A percentile compares a stretch with the other conserved stretches of the same genome.
phyloP scores from a whole-genome alignment of 257 asterid species.

The Coffea eugenioides region DNA sequence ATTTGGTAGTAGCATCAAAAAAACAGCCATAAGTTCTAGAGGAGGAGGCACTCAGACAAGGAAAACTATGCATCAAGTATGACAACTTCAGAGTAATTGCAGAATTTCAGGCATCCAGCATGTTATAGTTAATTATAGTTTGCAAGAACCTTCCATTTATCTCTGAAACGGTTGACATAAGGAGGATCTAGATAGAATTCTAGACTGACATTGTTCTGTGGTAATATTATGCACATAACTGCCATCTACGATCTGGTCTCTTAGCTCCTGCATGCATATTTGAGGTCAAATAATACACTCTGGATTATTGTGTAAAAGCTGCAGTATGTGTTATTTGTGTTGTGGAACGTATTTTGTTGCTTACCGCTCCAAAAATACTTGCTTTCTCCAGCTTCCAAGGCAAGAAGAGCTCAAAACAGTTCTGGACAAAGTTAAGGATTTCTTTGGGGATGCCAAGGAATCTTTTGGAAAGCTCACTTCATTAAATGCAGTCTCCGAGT shows the following conservation, averaged over 20 bases:
- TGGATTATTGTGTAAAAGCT: not conserved
- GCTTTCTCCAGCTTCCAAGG: constrained; percentile 62
- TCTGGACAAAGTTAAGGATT: constrained; percentile 84
- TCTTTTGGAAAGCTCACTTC: constrained; percentile 86
- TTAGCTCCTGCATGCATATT: not conserved
- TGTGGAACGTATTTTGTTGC: not conserved
- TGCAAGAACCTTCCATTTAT: not conserved
- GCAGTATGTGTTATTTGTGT: not conserved
- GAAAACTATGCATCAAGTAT: not conserved
- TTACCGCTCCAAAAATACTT: constrained; percentile 3
- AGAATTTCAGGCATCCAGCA: not conserved
- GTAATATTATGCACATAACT: not conserved
- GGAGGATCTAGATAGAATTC: not conserved
- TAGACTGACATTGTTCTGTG: not conserved
- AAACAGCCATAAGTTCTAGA: not conserved
- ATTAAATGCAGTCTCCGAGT: constrained; percentile 46
- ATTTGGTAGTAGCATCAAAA: not conserved
- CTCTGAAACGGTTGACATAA: not conserved
- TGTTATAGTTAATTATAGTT: not conserved
- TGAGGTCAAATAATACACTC: not conserved
- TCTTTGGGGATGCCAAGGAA: constrained; percentile 88
- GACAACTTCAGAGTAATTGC: not conserved
- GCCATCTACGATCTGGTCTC: not conserved
- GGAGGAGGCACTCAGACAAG: not conserved
- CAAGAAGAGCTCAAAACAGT: constrained; percentile 83